phyloP scores from a whole-genome alignment of 805 yeast genomes.

The Wickerhamomyces xylosicus region DNA sequence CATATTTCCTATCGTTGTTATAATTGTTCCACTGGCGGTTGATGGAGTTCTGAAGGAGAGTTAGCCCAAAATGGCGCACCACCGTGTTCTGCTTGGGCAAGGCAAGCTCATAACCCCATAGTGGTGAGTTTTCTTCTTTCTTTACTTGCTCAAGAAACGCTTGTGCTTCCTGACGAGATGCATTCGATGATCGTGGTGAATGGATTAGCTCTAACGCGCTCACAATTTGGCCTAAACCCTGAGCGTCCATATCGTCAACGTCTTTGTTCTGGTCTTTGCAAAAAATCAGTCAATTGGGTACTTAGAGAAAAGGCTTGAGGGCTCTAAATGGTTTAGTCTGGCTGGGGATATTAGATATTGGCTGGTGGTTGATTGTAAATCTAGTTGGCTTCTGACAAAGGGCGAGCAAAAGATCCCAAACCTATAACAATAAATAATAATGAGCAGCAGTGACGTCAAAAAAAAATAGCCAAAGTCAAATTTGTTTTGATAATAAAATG shows the following conservation, averaged over 20 bases:
- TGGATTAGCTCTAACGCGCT: conserved; percentile 71
- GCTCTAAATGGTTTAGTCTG: no score
- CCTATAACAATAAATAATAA: no score
- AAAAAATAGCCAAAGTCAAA: no score
- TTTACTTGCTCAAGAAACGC: conserved; percentile 68
- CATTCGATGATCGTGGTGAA: conserved; percentile 51
- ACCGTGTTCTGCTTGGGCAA: conserved; percentile 50
- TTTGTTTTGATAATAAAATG: neutral
- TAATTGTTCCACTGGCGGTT: conserved; percentile 42
- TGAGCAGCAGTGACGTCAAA: no score
- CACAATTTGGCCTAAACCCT: conserved; percentile 65
- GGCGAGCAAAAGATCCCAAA: no score
- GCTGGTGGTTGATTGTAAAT: no score
- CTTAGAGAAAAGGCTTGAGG: no score
- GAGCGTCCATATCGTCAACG: conserved; percentile 39
- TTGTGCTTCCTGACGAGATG: conserved; percentile 46
- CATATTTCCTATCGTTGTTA: conserved; percentile 45
- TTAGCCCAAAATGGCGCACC: conserved; percentile 85
- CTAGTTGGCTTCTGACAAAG: no score
- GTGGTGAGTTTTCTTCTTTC: conserved; percentile 73
- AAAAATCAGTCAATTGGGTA: no score
- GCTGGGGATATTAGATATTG: no score
- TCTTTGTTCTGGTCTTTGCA: no score
- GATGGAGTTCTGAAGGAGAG: conserved; percentile 67
- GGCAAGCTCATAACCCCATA: conserved; percentile 86